Base-by-base conservation (phyloP, 108 stramenopile genomes). In the Fragilariopsis cylindrus region DNA sequence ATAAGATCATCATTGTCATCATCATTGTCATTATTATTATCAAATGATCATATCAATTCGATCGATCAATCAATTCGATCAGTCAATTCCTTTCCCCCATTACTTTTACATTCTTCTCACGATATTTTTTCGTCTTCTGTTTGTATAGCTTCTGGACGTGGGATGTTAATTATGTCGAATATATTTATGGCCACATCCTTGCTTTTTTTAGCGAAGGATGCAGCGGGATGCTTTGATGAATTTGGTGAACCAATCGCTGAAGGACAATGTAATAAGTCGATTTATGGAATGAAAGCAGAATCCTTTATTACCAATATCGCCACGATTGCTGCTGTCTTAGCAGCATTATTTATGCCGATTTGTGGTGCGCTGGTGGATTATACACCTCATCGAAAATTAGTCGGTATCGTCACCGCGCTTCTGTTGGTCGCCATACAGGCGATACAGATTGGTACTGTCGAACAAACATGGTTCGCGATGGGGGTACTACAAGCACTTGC, bases 301-400 rank as follows among this genome's bases (percentile, higher is more conserved):
- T 76, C 81, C 42, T 66, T 90, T 58, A 57, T 90, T 30, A 72
- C 90, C 9, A 71, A 83, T 41, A 87, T 89, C 74, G 85, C 85
- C 13, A 60, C 75, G 11, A 66, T 91, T 48, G 45, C 86, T 1
- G 85, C 84, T 11, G 39, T 91, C 44, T 5, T 88, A 30, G 47
- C 74, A 8, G 88, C 90, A 4, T 78, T 89, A 42, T 68, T 85
- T 11, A 81, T 89, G 84, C 90, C 90, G 3, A 50, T 89, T 8
- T 67, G 84, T 48, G 88, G 90, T n/a, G 88, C 87, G 12, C 72
- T 89, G 15, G 62, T 89, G 15, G 90, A 91, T 69, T 85, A 82
- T 57, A 91, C 88, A 8, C 45, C 76, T 3, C 69, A 89, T 74
- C 73, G 90, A 57, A 53, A 76, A 62, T 50, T 67, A 4, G 41